Conservation (phyloP, 192 early-diverging fungal genomes). For the Coemansia pectinata region DNA sequence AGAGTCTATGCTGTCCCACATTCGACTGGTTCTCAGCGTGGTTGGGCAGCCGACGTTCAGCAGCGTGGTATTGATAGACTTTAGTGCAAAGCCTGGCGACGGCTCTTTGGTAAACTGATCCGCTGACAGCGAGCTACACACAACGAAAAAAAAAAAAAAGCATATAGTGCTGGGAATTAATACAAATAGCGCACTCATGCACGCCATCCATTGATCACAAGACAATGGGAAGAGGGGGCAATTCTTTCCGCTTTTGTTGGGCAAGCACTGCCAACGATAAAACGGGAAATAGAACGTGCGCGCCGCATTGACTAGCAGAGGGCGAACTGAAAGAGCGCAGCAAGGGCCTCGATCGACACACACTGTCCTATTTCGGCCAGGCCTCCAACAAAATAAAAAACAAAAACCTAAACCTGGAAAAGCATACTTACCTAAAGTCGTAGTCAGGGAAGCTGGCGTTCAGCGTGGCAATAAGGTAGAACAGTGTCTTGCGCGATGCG, state of each 20-base stretch:
- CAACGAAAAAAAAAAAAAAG: not conserved
- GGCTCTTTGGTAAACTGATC: slow-evolving; percentile 66
- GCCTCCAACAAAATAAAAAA: not conserved
- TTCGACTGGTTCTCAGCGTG: slow-evolving; percentile 47
- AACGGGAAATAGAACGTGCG: not conserved
- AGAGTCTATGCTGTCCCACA: slow-evolving; percentile 90
- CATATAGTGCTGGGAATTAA: not conserved
- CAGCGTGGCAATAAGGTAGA: slow-evolving; percentile 92
- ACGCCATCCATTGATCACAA: slow-evolving; percentile 1
- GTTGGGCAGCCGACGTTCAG: slow-evolving; percentile 71
- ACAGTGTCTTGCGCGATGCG: slow-evolving; percentile 83
- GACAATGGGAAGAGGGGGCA: slow-evolving; percentile 2
- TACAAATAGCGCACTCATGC: not conserved
- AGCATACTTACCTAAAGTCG: slow-evolving; percentile 86
- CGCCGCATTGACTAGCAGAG: slow-evolving; percentile 8
- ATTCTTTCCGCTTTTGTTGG: not conserved
- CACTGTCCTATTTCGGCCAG: not conserved
- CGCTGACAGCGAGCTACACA: slow-evolving; percentile 54
- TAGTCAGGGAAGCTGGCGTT: slow-evolving; percentile 97
- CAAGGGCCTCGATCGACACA: slow-evolving; percentile 3
- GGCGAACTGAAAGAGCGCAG: not conserved
- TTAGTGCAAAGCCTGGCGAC: slow-evolving; percentile 68
- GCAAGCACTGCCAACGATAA: not conserved
- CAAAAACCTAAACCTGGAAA: not conserved
- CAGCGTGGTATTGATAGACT: slow-evolving; percentile 83